Evolutionary conservation across 768 basidiomycete genomes (phyloP).

Genomic region (Boletus speciosus): DNA sequence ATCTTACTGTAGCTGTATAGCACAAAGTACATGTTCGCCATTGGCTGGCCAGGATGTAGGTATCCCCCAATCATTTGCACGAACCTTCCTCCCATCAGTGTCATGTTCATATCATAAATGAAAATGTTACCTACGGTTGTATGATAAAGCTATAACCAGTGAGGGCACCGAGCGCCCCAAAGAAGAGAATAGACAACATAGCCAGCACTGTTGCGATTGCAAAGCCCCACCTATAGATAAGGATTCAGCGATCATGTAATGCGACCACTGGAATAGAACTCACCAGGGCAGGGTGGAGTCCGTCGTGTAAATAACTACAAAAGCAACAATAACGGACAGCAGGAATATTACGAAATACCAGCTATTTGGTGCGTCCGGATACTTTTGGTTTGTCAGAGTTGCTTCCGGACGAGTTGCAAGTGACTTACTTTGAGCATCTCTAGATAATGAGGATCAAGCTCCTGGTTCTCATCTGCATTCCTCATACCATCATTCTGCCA

Average conservation of each 20-base stretch:
- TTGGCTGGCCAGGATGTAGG: conserved; percentile 37
- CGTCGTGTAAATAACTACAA: conserved; percentile 53
- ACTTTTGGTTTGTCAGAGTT: conserved; percentile 20
- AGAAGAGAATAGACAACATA: conserved; percentile 49
- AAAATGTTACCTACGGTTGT: conserved; percentile 23
- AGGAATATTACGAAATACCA: conserved; percentile 32
- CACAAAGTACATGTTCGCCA: conserved; percentile 42
- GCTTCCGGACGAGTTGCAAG: conserved; percentile 14
- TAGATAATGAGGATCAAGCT: conserved; percentile 51
- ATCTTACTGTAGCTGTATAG: conserved; percentile 47
- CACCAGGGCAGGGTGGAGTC: conserved; percentile 53
- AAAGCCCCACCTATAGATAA: conserved; percentile 40
- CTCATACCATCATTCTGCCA: conserved; percentile 26
- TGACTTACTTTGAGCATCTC: conserved; percentile 43
- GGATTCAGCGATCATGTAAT: not conserved
- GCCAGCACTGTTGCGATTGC: conserved; percentile 50
- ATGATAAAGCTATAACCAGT: conserved; percentile 33
- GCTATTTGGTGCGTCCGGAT: conserved; percentile 33
- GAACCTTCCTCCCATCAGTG: conserved; percentile 18
- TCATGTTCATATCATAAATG: not conserved
- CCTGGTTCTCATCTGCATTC: conserved; percentile 33
- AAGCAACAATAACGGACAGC: conserved; percentile 43
- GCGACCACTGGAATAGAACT: not conserved
- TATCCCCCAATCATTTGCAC: conserved; percentile 38
- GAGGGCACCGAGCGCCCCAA: conserved; percentile 52